Base-by-base conservation (phyloP, 116 monocot species). In the Cymodocea nodosa region DNA sequence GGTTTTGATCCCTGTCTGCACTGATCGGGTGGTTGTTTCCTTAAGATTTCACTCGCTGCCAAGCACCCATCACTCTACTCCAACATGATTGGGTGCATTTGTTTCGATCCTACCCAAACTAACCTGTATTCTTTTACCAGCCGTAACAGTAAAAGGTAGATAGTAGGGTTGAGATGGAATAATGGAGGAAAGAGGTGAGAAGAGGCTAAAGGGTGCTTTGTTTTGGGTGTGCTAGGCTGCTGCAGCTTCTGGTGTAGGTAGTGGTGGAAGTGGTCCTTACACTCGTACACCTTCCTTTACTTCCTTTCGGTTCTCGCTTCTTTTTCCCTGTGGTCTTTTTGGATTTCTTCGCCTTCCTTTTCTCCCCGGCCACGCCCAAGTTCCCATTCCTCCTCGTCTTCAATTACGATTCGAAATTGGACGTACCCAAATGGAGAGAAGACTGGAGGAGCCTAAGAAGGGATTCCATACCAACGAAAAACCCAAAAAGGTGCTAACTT, bases 181-280 rank as follows among this genome's bases (percentile, higher is more conserved):
- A n/a, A 39, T 61, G 61, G 60, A 35, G 60, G 37, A 44, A 44
- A 44, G 37, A 37, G 61, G 61, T 35, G 37, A 35, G 61, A 61
- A 61, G 37, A 57, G 5, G 44, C 44, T 19, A 22, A 24, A 24
- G 30, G 35, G 35, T 35, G 61, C 0, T 9, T 23, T 34, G n/a
- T 4, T 9, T 23, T 34, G n/a, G 36, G 37, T 61, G 37, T 35
- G 17, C 25, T 61, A 9, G 5, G 36, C 61, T 61, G 61, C 23
- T 60, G 56, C 20, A 17, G 55, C 55, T 56, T 14, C 22, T 55
- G 55, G n/a, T 56, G 12, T 17, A 17, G 12, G 20, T 9, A 17
- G 3, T 56, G 20, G 20, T 64, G 36, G 64, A 17, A 11, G 56
- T 68, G 56, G 68, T 68, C 68, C 68, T 68, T 56, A 68, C 40